Base-by-base conservation (phyloP, 2,329 filamentous ascomycete genomes). In the Rhynchosporium agropyri region DNA sequence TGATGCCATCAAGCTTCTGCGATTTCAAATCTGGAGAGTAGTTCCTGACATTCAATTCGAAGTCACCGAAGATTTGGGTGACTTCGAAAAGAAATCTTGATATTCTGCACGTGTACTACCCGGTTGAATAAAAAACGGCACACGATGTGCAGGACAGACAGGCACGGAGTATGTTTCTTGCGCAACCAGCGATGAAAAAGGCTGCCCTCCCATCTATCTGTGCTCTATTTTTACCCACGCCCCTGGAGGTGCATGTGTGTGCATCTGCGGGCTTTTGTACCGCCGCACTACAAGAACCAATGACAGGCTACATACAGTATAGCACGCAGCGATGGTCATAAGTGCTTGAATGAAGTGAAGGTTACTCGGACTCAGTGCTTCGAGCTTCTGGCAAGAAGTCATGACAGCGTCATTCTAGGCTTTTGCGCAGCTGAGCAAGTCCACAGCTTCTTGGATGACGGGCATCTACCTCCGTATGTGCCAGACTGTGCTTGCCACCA, bases 151-250 rank as follows among this genome's bases (percentile, higher is more conserved):
- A 20, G 20, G 42, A 43, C 43, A 12, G 51, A 42, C 33, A 29
- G 40, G 54, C 45, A 46, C 38, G 42, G n/a, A 13, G 40, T 31
- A 49, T 49, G 28, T 28, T 28, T 26, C 45, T 58, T 46, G 20
- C 20, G 20, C 15, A 43, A 40, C 31, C 29, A 46, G 49, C 29
- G 7, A 58, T 33, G 55, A 45, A 56, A 13, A 33, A 38, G n/a
- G 43, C 45, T n/a, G 26, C 36, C 51, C 43, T 49, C 56, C 20
- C 20, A 20, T 20, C 20, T 20, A 49, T 58, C 55, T 58, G 42
- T 48, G 38, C 55, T 58, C 55, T 58, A 58, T 58, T 58, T 58
- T 58, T 58, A 58, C 55, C 12, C 36, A 29, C 38, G 29, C 31
- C 53, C 53, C 40, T 56, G 55, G 15, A 58, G 42, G 20, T 58